These are phyloP conservation scores for Colletotrichum sp. DNA, from an alignment of 2,329 filamentous ascomycete genomes.

Conservation along the genomic window DNA sequence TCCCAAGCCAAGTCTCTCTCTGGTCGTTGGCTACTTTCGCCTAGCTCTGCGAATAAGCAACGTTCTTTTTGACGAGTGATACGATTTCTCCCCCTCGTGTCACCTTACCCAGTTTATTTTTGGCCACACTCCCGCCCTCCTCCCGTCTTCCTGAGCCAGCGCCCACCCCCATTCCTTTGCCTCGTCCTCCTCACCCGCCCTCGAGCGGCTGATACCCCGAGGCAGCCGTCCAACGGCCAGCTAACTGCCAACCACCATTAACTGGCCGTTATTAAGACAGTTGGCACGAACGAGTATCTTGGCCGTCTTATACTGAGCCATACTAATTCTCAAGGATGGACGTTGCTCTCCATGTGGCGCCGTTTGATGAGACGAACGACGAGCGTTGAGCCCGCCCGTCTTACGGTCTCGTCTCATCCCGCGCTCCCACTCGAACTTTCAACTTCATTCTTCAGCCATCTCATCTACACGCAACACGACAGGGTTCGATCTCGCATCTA, in stretches of 20 bases:
- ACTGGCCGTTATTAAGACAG: not conserved
- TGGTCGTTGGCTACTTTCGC: not conserved
- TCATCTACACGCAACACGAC: not conserved
- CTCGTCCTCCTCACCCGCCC: not conserved
- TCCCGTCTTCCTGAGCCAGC: not conserved
- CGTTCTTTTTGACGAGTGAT: not conserved
- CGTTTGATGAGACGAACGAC: not conserved
- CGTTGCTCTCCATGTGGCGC: not conserved
- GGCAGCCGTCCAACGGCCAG: not conserved
- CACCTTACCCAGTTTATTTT: constrained; percentile 4
- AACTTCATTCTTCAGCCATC: not conserved
- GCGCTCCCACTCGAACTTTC: not conserved
- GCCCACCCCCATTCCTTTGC: not conserved
- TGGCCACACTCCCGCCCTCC: not conserved
- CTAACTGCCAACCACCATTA: not conserved
- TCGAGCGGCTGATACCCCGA: not conserved
- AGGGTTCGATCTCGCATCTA: not conserved
- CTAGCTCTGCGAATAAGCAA: constrained; percentile 2
- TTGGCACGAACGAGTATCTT: not conserved
- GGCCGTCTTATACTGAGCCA: not conserved
- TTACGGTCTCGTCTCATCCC: not conserved
- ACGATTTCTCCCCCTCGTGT: not conserved
- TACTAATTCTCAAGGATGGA: not conserved
- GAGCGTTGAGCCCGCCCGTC: not conserved
- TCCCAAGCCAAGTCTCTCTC: not conserved